Conservation (phyloP, 2,329 filamentous ascomycete species). For the Rachicladosporium sp. region DNA sequence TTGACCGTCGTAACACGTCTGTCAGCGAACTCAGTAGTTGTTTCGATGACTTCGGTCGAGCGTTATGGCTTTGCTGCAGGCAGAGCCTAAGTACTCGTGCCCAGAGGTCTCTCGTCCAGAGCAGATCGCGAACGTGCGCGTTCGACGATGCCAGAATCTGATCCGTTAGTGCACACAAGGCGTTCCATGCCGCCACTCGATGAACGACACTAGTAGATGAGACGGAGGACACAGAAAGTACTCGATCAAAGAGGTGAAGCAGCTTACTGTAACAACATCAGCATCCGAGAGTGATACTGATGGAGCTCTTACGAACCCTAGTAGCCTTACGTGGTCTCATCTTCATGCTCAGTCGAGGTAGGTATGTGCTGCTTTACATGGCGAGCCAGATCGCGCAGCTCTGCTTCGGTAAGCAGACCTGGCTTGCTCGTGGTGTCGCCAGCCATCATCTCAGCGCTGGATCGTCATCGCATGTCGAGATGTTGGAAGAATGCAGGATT, state of each 20-base stretch:
- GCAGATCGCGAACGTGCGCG: slow-evolving; percentile 16
- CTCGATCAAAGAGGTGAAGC: slow-evolving; percentile 8
- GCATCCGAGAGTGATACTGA: slow-evolving; percentile 2
- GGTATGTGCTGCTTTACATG: slow-evolving; percentile 7
- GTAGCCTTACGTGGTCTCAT: slow-evolving; percentile 13
- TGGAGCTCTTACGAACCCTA: not conserved
- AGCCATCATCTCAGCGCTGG: slow-evolving; percentile 4
- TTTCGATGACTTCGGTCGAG: slow-evolving; percentile 35
- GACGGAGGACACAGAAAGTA: slow-evolving; percentile 11
- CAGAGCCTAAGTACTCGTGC: slow-evolving; percentile 27
- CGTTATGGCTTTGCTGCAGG: slow-evolving; percentile 29
- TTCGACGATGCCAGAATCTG: slow-evolving; percentile 22
- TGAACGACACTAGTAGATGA: slow-evolving; percentile 22
- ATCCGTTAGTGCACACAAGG: slow-evolving; percentile 33
- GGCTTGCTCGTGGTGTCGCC: not conserved
- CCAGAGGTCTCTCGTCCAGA: slow-evolving; percentile 29
- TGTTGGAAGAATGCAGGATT: not conserved
- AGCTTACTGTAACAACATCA: slow-evolving; percentile 10
- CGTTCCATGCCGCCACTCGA: slow-evolving; percentile 35
- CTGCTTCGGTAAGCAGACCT: slow-evolving; percentile 9
- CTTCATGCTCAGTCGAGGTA: slow-evolving; percentile 2
- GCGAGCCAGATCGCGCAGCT: slow-evolving; percentile 10
- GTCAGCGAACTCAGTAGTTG: slow-evolving; percentile 33
- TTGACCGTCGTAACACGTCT: slow-evolving; percentile 21
- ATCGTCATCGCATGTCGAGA: not conserved